phyloP scores from a whole-genome alignment of 2,329 filamentous ascomycete genomes.

The Venturia pyrina region DNA sequence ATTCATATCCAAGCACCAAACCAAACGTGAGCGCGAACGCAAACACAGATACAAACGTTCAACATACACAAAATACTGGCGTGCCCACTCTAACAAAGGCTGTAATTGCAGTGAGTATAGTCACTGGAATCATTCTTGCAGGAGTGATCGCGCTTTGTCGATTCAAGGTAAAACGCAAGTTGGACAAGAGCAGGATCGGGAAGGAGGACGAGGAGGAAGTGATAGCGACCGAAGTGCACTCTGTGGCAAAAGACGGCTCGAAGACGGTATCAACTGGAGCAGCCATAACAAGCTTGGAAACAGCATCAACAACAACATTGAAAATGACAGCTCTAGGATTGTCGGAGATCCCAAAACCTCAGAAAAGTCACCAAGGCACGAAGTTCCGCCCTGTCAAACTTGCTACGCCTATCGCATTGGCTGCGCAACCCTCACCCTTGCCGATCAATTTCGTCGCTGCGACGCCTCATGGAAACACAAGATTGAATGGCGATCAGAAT shows the following conservation, averaged over 20 bases:
- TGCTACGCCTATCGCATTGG: neutral
- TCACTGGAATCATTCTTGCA: neutral
- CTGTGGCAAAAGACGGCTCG: neutral
- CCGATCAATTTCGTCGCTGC: neutral
- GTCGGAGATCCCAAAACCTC: neutral
- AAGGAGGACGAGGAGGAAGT: neutral
- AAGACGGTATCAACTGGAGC: neutral
- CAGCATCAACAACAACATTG: neutral
- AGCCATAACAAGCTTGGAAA: neutral
- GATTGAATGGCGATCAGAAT: neutral
- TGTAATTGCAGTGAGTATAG: neutral
- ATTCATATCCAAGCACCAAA: neutral
- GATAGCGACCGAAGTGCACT: neutral
- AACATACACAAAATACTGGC: neutral
- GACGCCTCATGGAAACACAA: neutral
- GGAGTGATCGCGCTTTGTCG: neutral
- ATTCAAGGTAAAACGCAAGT: neutral
- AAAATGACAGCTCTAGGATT: neutral
- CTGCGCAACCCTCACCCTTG: neutral
- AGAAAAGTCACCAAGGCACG: neutral
- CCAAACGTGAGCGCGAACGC: neutral
- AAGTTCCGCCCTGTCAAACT: neutral
- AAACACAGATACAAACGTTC: neutral
- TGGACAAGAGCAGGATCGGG: neutral
- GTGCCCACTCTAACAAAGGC: neutral